Evolutionary conservation across 768 basidiomycete species (phyloP).

Genomic region (Lactarius sanguifluus): DNA sequence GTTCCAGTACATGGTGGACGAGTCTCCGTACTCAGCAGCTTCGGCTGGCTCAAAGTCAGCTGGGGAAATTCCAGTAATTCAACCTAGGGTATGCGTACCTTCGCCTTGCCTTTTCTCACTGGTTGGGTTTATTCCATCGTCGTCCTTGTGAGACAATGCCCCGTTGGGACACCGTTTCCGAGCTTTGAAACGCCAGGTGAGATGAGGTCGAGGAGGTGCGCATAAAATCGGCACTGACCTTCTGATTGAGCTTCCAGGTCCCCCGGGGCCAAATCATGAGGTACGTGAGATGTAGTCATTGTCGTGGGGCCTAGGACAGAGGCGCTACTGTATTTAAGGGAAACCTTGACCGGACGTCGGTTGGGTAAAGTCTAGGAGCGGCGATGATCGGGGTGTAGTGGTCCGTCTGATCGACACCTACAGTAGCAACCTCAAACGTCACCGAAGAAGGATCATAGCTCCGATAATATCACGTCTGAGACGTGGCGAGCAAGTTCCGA

Average conservation of each 20-base stretch:
- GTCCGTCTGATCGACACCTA: background rate
- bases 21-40: conserved; percentile 12
- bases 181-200: background rate
- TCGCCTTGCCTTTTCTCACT: background rate
- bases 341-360: too few species aligned
- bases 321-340: background rate
- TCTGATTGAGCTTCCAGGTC: background rate
- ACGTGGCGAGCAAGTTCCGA: background rate
- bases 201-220: background rate
- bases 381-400: background rate
- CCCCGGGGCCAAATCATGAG: background rate
- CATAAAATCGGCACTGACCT: background rate
- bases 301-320: background rate
- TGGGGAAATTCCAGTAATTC: background rate
- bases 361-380: background rate
- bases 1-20: conserved; percentile 25
- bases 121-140: background rate
- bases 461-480: background rate
- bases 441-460: background rate
- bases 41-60: background rate
- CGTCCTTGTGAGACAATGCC: too few species aligned
- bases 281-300: background rate
- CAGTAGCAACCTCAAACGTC: too few species aligned
- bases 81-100: background rate
- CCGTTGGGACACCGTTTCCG: background rate